phyloP scores from a whole-genome alignment of 495 filamentous ascomycete genomes.

The Chaetomium fimeti region DNA sequence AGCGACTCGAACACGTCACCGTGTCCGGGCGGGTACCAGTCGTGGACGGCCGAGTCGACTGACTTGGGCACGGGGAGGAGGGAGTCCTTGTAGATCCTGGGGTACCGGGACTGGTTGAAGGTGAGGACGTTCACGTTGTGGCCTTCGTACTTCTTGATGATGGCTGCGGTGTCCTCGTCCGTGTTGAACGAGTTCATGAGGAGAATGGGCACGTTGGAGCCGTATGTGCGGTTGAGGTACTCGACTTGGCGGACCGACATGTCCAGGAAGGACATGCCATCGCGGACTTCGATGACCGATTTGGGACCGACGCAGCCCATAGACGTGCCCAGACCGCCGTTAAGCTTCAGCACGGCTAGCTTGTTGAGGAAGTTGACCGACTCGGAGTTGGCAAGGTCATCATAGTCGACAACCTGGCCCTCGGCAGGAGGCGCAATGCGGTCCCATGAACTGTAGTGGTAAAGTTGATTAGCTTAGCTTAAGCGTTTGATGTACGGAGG shows the following conservation, averaged over 20 bases:
- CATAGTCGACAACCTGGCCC: constrained; percentile 91
- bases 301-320: constrained; percentile 99
- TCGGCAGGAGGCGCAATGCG: constrained; percentile 89
- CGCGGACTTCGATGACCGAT: constrained; percentile 99
- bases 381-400: constrained; percentile 76
- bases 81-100: constrained; percentile 96
- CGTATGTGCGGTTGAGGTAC: constrained; percentile 96
- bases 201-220: constrained; percentile 96
- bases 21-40: constrained; percentile 99
- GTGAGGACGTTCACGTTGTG: constrained; percentile 99
- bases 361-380: constrained; percentile 94
- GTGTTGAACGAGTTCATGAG: constrained; percentile 99
- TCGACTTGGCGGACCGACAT: constrained; percentile 98
- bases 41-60: constrained; percentile 81
- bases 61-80: constrained; percentile 92
- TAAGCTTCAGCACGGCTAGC: constrained; percentile 97
- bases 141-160: constrained; percentile 99
- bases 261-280: constrained; percentile 99
- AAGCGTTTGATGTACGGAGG: not conserved
- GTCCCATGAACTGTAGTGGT: constrained; percentile 71
- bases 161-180: constrained; percentile 94
- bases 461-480: not conserved
- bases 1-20: constrained; percentile 99
- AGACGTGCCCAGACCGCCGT: constrained; percentile 98
- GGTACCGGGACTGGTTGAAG: constrained; percentile 99